Evolutionary conservation across 1,139 yeast species (phyloP), one percentile per base, ranked within the genome.

Genomic region (Yamadazyma friedrichii): DNA sequence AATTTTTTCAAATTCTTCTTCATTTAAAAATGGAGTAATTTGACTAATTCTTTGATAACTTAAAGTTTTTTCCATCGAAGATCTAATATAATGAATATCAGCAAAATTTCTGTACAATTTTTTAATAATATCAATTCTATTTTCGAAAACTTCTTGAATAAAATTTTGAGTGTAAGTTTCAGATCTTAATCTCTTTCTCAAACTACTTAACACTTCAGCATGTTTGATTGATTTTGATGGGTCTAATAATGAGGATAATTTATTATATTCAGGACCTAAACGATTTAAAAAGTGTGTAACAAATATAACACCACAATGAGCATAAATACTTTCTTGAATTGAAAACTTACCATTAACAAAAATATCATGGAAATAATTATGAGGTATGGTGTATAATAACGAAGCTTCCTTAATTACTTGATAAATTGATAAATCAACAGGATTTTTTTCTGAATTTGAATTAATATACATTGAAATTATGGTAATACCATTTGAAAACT

Each of bases 391-490:
- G 65, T 87, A 93, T 53, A 93, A 74, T 56, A 93, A 76, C 6
- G 97, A 88, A 32, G 96, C 96, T 65, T 93, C 98, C 68, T 88
- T 89, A 58, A 88, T 85, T 50, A 93, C 87, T 70, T 93, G 98
- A 64, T 84, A 84, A 49, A 91, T 84, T 25, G 95, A 84, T 55
- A 86, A 76, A 55, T 86, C 91, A 56, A 73, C 78, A 53, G 74
- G 74, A 62, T 49, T 55, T 47, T 61, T 64, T 35, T 58, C 58
- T 48, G 59, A 64, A 42, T 73, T 67, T 39, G 88, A 84, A 36
- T 80, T 78, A 56, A 93, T 78, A 65, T 93, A 93, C 74, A 89
- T 78, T 35, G 97, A 89, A 54, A 89, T 82, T 43, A 91, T 78
- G 28, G 96, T 84, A 44, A 84, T 78, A 41, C 96, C 96, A 60